Base-by-base conservation (phyloP, 495 filamentous ascomycete genomes). In the Delitschia confertaspora region DNA sequence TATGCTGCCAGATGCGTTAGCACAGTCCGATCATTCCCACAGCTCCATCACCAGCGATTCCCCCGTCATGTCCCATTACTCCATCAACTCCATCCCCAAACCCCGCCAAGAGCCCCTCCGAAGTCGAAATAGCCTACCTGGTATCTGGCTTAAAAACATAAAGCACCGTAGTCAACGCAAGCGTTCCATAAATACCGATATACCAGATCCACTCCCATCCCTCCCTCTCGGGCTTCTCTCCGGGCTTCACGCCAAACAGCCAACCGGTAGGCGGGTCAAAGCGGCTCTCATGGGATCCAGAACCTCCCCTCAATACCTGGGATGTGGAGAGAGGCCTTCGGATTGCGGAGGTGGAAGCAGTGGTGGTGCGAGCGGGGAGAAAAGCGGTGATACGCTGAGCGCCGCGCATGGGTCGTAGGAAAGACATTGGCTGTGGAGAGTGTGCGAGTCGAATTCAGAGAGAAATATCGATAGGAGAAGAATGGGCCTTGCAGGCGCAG, bases 101-200 rank as follows among this genome's bases (percentile, higher is more conserved):
- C n/a, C n/a, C n/a, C n/a, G n/a, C n/a, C n/a, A n/a, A n/a, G n/a
- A n/a, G n/a, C n/a, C n/a, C n/a, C 23, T 33, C 10, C 19, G 22
- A 44, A 38, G 19, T 46, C 30, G 29, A 34, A 40, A n/a, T n/a
- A 30, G 85, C 89, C 67, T 73, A 98, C 91, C 85, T 93, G 37
- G 88, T 96, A 72, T 98, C 91, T 18, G 91, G 91, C 78, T 98
- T 98, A 60, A 86, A 96, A 38, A 85, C 83, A 72, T 95, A 94
- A 53, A 78, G 87, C 24, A 96, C 72, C 41, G 74, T 76, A 24
- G 79, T 81, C 31, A 86, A 68, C 10, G 72, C 63, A 43, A 95
- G 61, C 55, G 79, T 82, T n/a, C 88, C 91, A 65, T 77, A 85
- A 62, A 94, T 93, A 14, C 89, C 88, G 63, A 81, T 95, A 63